A percentile compares a stretch with the other conserved stretches of the same genome.
Conservation (phyloP, 805 yeast genomes). For the Vanderwaltozyma yarrowii region DNA sequence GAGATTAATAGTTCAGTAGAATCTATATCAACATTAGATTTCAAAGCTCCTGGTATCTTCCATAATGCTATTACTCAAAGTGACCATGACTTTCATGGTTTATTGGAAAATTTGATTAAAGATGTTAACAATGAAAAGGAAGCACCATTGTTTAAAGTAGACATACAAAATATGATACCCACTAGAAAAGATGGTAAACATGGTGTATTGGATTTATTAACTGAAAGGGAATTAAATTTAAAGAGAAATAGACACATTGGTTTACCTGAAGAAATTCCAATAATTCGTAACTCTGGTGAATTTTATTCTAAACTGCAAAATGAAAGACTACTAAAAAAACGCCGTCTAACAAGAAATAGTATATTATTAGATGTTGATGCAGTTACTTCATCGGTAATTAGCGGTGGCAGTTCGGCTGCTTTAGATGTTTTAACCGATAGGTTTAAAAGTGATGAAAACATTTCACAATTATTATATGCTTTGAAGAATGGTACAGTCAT, state of each 20-base stretch:
- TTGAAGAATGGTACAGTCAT: slow-evolving; percentile 34
- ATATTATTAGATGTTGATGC: slow-evolving; percentile 15
- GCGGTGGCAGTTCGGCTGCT: slow-evolving; percentile 7
- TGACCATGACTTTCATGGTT: slow-evolving; percentile 1
- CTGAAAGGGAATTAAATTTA: slow-evolving; percentile 24
- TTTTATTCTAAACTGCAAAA: slow-evolving; percentile 18
- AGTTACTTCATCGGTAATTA: slow-evolving; percentile 1
- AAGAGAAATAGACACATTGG: slow-evolving; percentile 29
- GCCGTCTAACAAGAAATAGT: slow-evolving; percentile 13
- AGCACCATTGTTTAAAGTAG: slow-evolving; percentile 36
- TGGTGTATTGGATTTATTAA: slow-evolving; percentile 29
- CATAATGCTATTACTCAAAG: slow-evolving; percentile 47
- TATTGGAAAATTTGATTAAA: slow-evolving; percentile 34
- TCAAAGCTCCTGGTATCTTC: slow-evolving; percentile 51
- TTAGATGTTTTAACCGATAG: slow-evolving; percentile 26
- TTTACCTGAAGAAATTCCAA: slow-evolving; percentile 20
- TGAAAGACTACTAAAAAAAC: slow-evolving; percentile 6
- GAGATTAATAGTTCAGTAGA: slow-evolving; percentile 33
- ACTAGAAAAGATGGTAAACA: slow-evolving; percentile 43
- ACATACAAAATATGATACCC: slow-evolving; percentile 27
- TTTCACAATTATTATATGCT: slow-evolving; percentile 32
- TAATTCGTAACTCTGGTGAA: slow-evolving; percentile 20
- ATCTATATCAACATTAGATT: slow-evolving; percentile 36
- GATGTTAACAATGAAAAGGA: slow-evolving; percentile 48
- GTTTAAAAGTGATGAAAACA: slow-evolving; percentile 26